Evolutionary conservation across 805 yeast species (phyloP), one percentile per base, ranked within the genome.

Genomic region (Alloascoidea africana): DNA sequence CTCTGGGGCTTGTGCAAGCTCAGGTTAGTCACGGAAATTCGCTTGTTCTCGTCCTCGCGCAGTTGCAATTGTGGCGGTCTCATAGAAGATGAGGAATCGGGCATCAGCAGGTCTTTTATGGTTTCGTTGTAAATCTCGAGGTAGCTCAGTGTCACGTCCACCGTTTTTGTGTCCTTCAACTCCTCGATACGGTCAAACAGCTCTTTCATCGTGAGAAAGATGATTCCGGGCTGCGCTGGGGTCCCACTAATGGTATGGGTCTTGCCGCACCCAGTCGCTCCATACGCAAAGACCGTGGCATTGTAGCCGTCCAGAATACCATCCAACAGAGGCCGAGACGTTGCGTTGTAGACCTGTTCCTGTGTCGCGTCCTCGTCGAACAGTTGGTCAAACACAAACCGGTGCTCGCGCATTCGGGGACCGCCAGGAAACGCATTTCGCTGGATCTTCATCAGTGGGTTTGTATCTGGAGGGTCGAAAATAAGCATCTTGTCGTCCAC

Each of bases 211-310:
- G 95, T 77, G 33, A 77, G 58, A 47, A 76, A 82, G 0, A 85
- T 79, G 11, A 87, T 70, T 0, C 95, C 96, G 0, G 94, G 95
- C 17, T 68, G 58, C 2, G 69, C 69, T 0, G 74, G 66, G 0
- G 76, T 68, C 0, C 96, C 96, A 52, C 79, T 70, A 23, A 87
- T 81, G 0, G 97, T 87, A 53, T 80, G 85, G 0, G 96, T 87
- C 52, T 87, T 87, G n/a, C 97, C 97, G 55, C 96, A 87, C 0
- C 97, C 97, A 0, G 97, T 87, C 17, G 97, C 94, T 8, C 97
- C 97, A 53, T 87, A 87, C 0, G 97, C 96, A 61, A 87, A 87
- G 0, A 87, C 84, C 0, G 96, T 85, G 4, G 94, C 78, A 53
- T 89, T 86, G 56, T 63, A 83, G 0, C 96, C 97, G 43, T 82